Percentiles rank a stretch among this genome's conserved stretches.
These are phyloP conservation scores for Alternaria brassicicola DNA, from an alignment of 2,329 filamentous ascomycete genomes.

Conservation along the genomic window DNA sequence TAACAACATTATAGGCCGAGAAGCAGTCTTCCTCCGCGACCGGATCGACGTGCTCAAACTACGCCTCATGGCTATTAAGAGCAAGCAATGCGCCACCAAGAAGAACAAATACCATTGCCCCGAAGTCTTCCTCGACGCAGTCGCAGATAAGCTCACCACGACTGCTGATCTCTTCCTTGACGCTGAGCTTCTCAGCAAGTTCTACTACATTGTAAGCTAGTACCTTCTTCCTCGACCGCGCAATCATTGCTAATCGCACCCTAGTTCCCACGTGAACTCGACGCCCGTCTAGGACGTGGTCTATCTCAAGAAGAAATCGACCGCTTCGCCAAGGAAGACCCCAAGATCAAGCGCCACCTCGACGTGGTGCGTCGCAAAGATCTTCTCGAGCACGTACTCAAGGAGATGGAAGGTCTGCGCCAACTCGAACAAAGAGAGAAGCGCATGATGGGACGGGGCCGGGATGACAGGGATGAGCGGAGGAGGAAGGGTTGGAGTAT, in stretches of 20 bases:
- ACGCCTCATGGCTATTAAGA: constrained; percentile 85
- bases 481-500: constrained; percentile 42
- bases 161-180: constrained; percentile 97
- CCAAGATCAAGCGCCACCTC: constrained; percentile 84
- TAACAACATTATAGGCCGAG: constrained; percentile 67
- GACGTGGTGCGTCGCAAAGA: constrained; percentile 94
- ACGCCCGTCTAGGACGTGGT: constrained; percentile 81
- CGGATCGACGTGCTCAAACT: constrained; percentile 89
- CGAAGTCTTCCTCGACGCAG: constrained; percentile 96
- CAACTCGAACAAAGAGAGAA: constrained; percentile 80
- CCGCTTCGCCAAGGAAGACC: constrained; percentile 89
- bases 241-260: background rate
- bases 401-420: constrained; percentile 92
- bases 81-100: constrained; percentile 81
- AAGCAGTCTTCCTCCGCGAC: constrained; percentile 92
- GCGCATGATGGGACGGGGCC: constrained; percentile 47
- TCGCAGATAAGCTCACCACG: constrained; percentile 90
- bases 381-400: constrained; percentile 86
- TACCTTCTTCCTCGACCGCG: background rate
- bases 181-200: constrained; percentile 93
- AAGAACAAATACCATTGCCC: constrained; percentile 97
- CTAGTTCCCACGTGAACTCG: constrained; percentile 85
- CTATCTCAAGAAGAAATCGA: constrained; percentile 82
- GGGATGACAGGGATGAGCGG: constrained; percentile 30
- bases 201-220: constrained; percentile 76